These are phyloP conservation scores for Tolypocladium inflatum DNA, from an alignment of 2,329 filamentous ascomycete genomes.

Conservation along the genomic window DNA sequence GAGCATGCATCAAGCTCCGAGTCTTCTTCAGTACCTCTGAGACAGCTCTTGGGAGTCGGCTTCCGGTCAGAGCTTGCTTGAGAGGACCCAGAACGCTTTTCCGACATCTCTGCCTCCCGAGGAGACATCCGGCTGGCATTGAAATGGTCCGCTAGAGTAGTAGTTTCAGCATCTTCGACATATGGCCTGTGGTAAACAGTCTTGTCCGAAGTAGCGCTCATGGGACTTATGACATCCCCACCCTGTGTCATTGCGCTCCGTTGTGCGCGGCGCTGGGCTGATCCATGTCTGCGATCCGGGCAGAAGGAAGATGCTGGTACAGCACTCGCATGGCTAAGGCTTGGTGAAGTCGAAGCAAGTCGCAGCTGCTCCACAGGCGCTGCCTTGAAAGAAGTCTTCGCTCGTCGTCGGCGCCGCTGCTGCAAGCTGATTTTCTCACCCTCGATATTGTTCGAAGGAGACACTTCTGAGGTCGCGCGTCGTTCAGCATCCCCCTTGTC, in stretches of 20 bases:
- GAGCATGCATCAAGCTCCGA: not conserved
- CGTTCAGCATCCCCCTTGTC: not conserved
- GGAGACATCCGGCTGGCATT: not conserved
- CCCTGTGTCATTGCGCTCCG: constrained; percentile 8
- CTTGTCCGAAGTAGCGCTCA: not conserved
- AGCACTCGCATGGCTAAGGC: constrained; percentile 1
- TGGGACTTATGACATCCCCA: not conserved
- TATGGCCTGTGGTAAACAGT: constrained; percentile 8
- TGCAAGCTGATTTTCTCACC: not conserved
- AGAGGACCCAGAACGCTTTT: not conserved
- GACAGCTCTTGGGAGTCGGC: not conserved
- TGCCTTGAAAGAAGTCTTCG: not conserved
- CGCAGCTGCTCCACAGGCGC: not conserved
- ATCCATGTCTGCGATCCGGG: constrained; percentile 13
- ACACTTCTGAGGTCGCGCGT: not conserved
- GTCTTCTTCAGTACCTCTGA: not conserved
- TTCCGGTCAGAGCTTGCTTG: not conserved
- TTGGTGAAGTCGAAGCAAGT: not conserved
- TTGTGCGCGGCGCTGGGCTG: constrained; percentile 18
- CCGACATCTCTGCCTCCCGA: too few species aligned
- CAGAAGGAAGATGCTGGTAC: constrained; percentile 8
- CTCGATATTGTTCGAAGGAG: too few species aligned
- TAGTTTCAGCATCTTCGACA: constrained; percentile 5
- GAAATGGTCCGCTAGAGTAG: not conserved
- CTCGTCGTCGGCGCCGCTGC: not conserved